Evolutionary conservation across 345 rosid species (phyloP).

Genomic region (Syzygium grande): DNA sequence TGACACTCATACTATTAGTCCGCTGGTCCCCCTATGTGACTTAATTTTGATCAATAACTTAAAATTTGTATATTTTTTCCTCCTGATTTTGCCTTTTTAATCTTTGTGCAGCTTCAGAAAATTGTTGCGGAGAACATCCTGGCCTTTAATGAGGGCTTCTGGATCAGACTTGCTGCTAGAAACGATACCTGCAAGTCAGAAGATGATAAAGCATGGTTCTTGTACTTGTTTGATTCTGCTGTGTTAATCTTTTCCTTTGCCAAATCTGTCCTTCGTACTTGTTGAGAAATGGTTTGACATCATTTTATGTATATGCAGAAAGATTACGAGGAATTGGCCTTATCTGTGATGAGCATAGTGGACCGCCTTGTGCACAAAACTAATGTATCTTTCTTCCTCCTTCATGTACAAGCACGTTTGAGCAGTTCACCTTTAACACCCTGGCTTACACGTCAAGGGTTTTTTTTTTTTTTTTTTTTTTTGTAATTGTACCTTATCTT

Average conservation of each 20-base stretch:
- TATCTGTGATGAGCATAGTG: constrained; percentile 72
- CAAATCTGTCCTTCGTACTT: neutral
- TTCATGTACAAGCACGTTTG: neutral
- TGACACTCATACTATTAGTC: no score
- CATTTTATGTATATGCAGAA: constrained; percentile 40
- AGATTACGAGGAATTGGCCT: constrained; percentile 88
- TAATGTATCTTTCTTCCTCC: constrained; percentile 27
- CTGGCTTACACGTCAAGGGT: neutral
- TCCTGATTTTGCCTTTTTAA: neutral
- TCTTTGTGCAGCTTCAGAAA: constrained; percentile 59
- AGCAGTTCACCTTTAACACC: neutral
- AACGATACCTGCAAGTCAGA: constrained; percentile 79
- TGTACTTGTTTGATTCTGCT: constrained; percentile 20
- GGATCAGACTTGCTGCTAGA: constrained; percentile 89
- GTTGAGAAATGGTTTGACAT: constrained; percentile 3
- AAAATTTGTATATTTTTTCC: neutral
- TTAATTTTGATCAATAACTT: neutral
- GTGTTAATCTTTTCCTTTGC: constrained; percentile 5
- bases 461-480: neutral
- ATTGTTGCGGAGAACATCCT: constrained; percentile 81
- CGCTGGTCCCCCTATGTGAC: no score
- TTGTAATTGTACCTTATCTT: neutral
- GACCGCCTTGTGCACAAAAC: constrained; percentile 80
- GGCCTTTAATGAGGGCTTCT: constrained; percentile 75
- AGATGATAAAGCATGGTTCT: constrained; percentile 77